Evolutionary conservation across 2,329 filamentous ascomycete species (phyloP).

Genomic region (Diaporthe sp.): DNA sequence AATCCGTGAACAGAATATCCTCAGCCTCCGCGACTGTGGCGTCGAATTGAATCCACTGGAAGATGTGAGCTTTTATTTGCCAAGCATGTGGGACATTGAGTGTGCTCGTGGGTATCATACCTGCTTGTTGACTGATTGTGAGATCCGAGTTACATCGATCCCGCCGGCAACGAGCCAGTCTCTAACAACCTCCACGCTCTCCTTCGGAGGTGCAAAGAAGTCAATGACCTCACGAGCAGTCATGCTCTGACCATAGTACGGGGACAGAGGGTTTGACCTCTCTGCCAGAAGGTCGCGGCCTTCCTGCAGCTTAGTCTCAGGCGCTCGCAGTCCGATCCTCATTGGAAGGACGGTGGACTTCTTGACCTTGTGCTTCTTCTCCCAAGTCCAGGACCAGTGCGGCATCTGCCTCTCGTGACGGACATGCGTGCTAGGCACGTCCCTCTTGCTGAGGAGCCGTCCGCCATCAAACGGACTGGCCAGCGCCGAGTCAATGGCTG

Average conservation of each 20-base stretch:
- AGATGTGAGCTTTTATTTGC: background rate
- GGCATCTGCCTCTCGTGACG: slow-evolving; percentile 48
- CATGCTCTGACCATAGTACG: slow-evolving; percentile 57
- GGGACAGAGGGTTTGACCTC: slow-evolving; percentile 52
- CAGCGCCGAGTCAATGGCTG: slow-evolving; percentile 7
- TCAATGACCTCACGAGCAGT: slow-evolving; percentile 53
- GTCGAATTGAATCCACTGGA: slow-evolving; percentile 60
- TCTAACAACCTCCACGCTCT: slow-evolving; percentile 52
- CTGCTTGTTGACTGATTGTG: slow-evolving; percentile 45
- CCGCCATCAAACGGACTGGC: slow-evolving; percentile 29
- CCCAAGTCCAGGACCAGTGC: slow-evolving; percentile 46
- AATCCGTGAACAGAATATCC: slow-evolving; percentile 55
- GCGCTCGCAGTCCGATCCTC: slow-evolving; percentile 51
- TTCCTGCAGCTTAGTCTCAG: slow-evolving; percentile 46
- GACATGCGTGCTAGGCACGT: slow-evolving; percentile 43
- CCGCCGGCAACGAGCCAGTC: slow-evolving; percentile 52
- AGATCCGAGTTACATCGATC: slow-evolving; percentile 42
- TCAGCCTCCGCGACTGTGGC: slow-evolving; percentile 55
- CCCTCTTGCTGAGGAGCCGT: slow-evolving; percentile 30
- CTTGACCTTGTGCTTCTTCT: slow-evolving; percentile 46
- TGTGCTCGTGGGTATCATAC: slow-evolving; percentile 25
- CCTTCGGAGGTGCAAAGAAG: slow-evolving; percentile 53
- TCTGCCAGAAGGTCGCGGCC: slow-evolving; percentile 47
- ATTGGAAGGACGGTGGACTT: slow-evolving; percentile 48
- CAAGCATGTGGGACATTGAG: background rate